Conservation (phyloP, 2,329 filamentous ascomycete species). For the Ascochyta pisi region DNA sequence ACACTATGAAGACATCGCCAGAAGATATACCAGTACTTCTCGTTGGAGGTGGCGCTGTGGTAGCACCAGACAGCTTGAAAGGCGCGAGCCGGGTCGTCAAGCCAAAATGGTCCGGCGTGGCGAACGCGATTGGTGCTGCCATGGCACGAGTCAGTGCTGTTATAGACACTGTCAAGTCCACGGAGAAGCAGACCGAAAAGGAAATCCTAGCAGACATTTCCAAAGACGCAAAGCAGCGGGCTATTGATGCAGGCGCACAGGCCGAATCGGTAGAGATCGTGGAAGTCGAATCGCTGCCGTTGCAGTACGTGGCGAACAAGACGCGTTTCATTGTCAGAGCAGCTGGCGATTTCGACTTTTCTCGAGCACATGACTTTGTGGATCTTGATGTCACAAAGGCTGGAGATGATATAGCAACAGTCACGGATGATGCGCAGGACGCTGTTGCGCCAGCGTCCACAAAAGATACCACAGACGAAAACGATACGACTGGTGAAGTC, state of each 20-base stretch:
- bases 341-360: constrained; percentile 58
- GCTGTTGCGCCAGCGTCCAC: constrained; percentile 22
- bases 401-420: constrained; percentile 19
- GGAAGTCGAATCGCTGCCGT: constrained; percentile 57
- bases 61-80: constrained; percentile 62
- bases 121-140: constrained; percentile 70
- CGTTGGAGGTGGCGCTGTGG: constrained; percentile 68
- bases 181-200: constrained; percentile 43
- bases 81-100: constrained; percentile 65
- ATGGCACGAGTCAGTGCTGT: constrained; percentile 63
- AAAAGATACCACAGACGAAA: constrained; percentile 24
- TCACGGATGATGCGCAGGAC: constrained; percentile 11
- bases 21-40: constrained; percentile 66
- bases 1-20: constrained; percentile 68
- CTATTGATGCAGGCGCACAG: constrained; percentile 48
- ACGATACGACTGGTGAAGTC: constrained; percentile 25
- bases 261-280: constrained; percentile 42
- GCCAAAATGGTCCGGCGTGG: constrained; percentile 64
- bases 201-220: constrained; percentile 48
- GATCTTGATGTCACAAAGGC: constrained; percentile 31
- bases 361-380: constrained; percentile 39
- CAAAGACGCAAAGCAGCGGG: constrained; percentile 48
- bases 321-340: constrained; percentile 61
- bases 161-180: constrained; percentile 52
- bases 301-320: constrained; percentile 63